A percentile compares a stretch with the other conserved stretches of the same genome.
Evolutionary conservation across 192 early-diverging fungal species (phyloP).

Genomic region (Coemansia sp.): DNA sequence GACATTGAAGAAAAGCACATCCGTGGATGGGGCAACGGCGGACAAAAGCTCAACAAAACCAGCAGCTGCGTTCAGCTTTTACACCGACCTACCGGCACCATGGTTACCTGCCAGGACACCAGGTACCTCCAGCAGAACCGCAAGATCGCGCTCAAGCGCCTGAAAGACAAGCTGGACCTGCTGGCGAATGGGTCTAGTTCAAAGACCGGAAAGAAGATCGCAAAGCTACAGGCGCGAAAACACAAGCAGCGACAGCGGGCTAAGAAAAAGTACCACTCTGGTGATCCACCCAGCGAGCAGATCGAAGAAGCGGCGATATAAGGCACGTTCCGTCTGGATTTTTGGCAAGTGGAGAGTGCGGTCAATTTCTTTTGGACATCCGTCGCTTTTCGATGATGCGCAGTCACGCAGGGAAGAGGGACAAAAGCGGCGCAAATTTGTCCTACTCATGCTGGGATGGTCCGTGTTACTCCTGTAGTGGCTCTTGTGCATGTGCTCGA

Average conservation of each 20-base stretch:
- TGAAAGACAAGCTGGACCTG: constrained; percentile 68
- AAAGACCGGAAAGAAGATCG: constrained; percentile 61
- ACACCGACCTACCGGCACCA: constrained; percentile 69
- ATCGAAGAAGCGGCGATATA: not conserved
- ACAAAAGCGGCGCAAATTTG: not conserved
- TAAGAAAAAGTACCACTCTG: constrained; percentile 59
- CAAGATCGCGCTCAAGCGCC: constrained; percentile 64
- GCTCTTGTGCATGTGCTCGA: not conserved
- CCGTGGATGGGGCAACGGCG: constrained; percentile 75
- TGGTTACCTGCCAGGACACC: constrained; percentile 67
- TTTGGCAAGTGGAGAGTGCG: not conserved
- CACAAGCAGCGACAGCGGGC: constrained; percentile 56
- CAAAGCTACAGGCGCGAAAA: constrained; percentile 61
- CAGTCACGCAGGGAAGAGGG: not conserved
- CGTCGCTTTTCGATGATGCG: not conserved
- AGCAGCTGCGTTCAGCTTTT: constrained; percentile 70
- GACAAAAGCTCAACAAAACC: constrained; percentile 79
- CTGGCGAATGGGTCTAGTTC: constrained; percentile 61
- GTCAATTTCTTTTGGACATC: not conserved
- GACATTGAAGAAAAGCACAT: constrained; percentile 76
- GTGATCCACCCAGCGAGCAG: not conserved
- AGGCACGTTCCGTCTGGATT: no score
- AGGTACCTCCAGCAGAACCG: constrained; percentile 71
- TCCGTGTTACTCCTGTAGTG: not conserved
- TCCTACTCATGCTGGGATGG: not conserved